phyloP scores from a whole-genome alignment of 495 filamentous ascomycete genomes.

The Talaromyces stipitatus region DNA sequence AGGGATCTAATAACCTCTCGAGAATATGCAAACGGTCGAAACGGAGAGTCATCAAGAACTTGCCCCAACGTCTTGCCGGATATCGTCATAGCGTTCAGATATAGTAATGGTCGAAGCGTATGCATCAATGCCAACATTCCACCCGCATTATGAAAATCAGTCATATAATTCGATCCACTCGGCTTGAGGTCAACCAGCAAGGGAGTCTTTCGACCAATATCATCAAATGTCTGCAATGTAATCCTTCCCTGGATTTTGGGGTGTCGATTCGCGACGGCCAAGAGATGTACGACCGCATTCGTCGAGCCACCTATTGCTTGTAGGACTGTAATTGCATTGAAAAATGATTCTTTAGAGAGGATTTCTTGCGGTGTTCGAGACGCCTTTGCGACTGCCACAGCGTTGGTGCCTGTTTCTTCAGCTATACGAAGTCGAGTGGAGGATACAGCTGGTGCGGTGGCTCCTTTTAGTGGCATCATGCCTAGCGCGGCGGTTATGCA shows the following conservation, averaged over 20 bases:
- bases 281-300: slow-evolving; percentile 59
- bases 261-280: slow-evolving; percentile 58
- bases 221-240: slow-evolving; percentile 49
- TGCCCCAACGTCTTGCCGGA: slow-evolving; percentile 52
- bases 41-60: slow-evolving; percentile 38
- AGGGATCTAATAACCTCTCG: slow-evolving; percentile 45
- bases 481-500: slow-evolving; percentile 56
- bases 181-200: slow-evolving; percentile 61
- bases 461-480: slow-evolving; percentile 54
- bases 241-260: slow-evolving; percentile 46
- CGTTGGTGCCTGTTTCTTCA: slow-evolving; percentile 53
- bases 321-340: slow-evolving; percentile 60
- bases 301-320: slow-evolving; percentile 65
- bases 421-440: slow-evolving; percentile 55
- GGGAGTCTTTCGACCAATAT: slow-evolving; percentile 51
- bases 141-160: slow-evolving; percentile 61
- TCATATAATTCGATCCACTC: slow-evolving; percentile 64
- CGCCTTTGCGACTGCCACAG: slow-evolving; percentile 37
- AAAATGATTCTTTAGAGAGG: slow-evolving; percentile 52
- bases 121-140: slow-evolving; percentile 55
- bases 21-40: slow-evolving; percentile 32
- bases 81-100: slow-evolving; percentile 49
- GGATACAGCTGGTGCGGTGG: slow-evolving; percentile 58
- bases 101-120: slow-evolving; percentile 47
- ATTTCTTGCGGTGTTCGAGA: slow-evolving; percentile 45